phyloP scores from a whole-genome alignment of 2,329 filamentous ascomycete species.

The Fusarium sp. region DNA sequence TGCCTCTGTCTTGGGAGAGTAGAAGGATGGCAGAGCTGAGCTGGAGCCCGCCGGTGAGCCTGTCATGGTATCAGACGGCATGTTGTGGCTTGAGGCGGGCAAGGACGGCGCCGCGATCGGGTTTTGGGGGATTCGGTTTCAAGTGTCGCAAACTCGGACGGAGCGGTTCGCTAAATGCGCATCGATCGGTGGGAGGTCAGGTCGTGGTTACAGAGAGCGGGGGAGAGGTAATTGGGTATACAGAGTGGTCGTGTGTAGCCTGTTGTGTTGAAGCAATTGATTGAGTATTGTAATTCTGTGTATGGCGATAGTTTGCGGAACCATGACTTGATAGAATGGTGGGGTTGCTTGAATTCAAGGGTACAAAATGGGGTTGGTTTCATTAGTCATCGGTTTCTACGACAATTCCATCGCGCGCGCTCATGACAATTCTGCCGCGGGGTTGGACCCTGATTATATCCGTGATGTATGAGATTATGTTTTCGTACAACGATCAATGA shows the following conservation, averaged over 20 bases:
- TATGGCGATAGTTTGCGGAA: constrained; percentile 45
- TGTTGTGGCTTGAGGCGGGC: constrained; percentile 41
- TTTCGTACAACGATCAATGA: not conserved
- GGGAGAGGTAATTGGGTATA: not conserved
- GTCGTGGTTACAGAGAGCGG: not conserved
- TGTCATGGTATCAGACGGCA: constrained; percentile 47
- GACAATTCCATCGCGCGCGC: constrained; percentile 35
- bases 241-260: constrained; percentile 11
- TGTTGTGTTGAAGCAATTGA: constrained; percentile 18
- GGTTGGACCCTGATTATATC: constrained; percentile 22
- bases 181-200: constrained; percentile 10
- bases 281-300: constrained; percentile 29
- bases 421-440: constrained; percentile 1
- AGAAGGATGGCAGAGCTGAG: constrained; percentile 59
- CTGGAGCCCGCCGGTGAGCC: constrained; percentile 49
- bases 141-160: constrained; percentile 28
- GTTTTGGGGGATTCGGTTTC: constrained; percentile 31
- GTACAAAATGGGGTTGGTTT: constrained; percentile 16
- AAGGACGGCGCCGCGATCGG: constrained; percentile 40
- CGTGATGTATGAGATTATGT: not conserved
- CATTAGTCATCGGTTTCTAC: constrained; percentile 42
- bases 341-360: constrained; percentile 33
- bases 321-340: constrained; percentile 42
- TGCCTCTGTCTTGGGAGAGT: constrained; percentile 55
- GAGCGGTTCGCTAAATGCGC: constrained; percentile 27